phyloP scores from a whole-genome alignment of 2,329 filamentous ascomycete species.

The Chalara sp. region DNA sequence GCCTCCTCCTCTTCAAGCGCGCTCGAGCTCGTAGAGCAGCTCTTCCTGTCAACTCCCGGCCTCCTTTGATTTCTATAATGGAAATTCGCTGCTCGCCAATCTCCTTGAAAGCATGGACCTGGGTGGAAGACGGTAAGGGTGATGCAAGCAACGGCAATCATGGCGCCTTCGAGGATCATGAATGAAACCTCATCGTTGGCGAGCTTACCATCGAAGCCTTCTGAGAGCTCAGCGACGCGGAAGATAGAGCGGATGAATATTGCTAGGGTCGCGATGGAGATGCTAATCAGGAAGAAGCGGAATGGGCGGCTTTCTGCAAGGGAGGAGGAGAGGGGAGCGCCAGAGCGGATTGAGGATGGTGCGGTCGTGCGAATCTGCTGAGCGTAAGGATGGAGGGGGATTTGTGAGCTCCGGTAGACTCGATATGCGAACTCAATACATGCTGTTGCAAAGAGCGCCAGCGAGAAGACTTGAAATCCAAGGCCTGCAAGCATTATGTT shows the following conservation, averaged over 20 bases:
- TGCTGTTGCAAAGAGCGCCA: conserved; percentile 23
- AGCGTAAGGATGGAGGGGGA: conserved; percentile 6
- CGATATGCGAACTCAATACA: conserved; percentile 12
- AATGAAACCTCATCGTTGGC: conserved; percentile 38
- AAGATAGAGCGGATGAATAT: conserved; percentile 53
- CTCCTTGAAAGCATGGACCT: conserved; percentile 14
- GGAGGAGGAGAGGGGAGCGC: too few species aligned
- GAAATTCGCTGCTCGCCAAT: conserved; percentile 14
- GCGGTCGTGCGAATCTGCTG: too few species aligned
- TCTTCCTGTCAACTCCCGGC: too few species aligned
- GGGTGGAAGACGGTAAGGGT: conserved; percentile 29
- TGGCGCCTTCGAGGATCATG: conserved; percentile 38
- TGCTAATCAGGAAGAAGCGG: conserved; percentile 43
- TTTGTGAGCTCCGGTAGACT: conserved; percentile 12
- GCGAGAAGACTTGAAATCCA: conserved; percentile 30
- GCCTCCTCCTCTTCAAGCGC: too few species aligned
- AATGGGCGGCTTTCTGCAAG: conserved; percentile 16
- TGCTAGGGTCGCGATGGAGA: conserved; percentile 42
- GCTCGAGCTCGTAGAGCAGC: too few species aligned
- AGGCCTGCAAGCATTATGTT: conserved; percentile 35
- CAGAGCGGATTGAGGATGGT: too few species aligned
- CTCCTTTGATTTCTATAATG: too few species aligned
- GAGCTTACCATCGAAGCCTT: conserved; percentile 45
- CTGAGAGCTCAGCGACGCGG: conserved; percentile 48
- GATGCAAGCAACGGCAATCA: conserved; percentile 27